phyloP scores from a whole-genome alignment of 495 filamentous ascomycete genomes.

The Xylaria telfairii region DNA sequence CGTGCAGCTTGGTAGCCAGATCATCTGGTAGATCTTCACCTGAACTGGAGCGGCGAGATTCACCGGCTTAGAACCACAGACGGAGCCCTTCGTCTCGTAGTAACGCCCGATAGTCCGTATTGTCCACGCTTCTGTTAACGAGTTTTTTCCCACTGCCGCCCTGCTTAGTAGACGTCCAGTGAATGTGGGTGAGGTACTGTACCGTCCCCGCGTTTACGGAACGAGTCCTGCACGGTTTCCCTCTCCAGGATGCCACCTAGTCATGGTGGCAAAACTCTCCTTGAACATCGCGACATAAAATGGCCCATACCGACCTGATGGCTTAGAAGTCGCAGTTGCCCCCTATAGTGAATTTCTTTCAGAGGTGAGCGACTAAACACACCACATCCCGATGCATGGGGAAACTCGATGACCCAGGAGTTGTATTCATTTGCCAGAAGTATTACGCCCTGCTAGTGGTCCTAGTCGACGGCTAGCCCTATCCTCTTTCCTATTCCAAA shows the following conservation, averaged over 20 bases:
- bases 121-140: constrained; percentile 13
- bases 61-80: constrained; percentile 23
- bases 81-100: constrained; percentile 22
- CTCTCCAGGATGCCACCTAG: constrained; percentile 23
- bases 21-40: constrained; percentile 29
- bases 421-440: constrained; percentile 18
- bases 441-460: constrained; percentile 24
- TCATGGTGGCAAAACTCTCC: constrained; percentile 19
- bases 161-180: constrained; percentile 14
- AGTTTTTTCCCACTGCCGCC: constrained; percentile 7
- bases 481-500: constrained; percentile 23
- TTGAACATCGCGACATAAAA: constrained; percentile 27
- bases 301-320: constrained; percentile 16
- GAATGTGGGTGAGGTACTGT: constrained; percentile 19
- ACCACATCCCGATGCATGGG: constrained; percentile 13
- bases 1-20: constrained; percentile 28
- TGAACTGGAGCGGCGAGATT: constrained; percentile 27
- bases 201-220: constrained; percentile 19
- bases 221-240: constrained; percentile 15
- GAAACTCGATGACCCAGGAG: constrained; percentile 1
- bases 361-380: constrained; percentile 25
- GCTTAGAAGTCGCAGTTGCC: background rate
- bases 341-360: constrained; percentile 13
- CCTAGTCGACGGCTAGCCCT: constrained; percentile 20
- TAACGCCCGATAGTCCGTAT: constrained; percentile 14